phyloP scores from a whole-genome alignment of 2,329 filamentous ascomycete genomes.

The Nigrospora oryzae region DNA sequence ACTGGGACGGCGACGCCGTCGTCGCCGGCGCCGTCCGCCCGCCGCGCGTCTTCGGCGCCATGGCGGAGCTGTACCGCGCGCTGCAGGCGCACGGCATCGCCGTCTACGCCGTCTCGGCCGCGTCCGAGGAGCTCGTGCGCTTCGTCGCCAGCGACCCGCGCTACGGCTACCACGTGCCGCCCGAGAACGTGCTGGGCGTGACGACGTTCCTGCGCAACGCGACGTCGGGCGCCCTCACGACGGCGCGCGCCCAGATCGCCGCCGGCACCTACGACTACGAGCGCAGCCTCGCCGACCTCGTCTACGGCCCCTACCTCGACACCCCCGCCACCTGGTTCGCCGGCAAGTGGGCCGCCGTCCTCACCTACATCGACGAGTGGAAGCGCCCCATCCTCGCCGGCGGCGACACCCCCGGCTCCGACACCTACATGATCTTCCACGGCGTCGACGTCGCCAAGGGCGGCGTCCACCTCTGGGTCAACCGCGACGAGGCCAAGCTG shows the following conservation, averaged over 20 bases:
- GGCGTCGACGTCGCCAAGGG: slow-evolving; percentile 31
- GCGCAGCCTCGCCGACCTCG: slow-evolving; percentile 26
- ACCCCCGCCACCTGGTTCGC: slow-evolving; percentile 33
- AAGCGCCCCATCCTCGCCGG: slow-evolving; percentile 30
- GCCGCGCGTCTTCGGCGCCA: slow-evolving; percentile 28
- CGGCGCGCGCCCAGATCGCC: slow-evolving; percentile 28
- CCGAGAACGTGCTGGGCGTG: slow-evolving; percentile 35
- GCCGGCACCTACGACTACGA: slow-evolving; percentile 24
- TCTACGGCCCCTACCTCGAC: slow-evolving; percentile 31
- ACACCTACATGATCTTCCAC: slow-evolving; percentile 35
- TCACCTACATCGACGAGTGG: slow-evolving; percentile 33
- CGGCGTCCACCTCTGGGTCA: slow-evolving; percentile 32
- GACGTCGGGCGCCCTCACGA: slow-evolving; percentile 19
- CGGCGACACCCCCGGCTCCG: slow-evolving; percentile 33
- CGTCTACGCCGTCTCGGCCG: slow-evolving; percentile 32
- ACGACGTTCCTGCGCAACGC: slow-evolving; percentile 25
- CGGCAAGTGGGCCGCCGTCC: slow-evolving; percentile 33
- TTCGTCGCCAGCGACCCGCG: slow-evolving; percentile 34
- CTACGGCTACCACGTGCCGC: slow-evolving; percentile 35
- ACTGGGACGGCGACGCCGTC: slow-evolving; percentile 21
- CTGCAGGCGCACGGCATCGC: slow-evolving; percentile 33
- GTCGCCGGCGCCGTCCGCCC: slow-evolving; percentile 19
- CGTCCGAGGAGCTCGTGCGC: slow-evolving; percentile 34
- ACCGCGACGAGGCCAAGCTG: slow-evolving; percentile 25
- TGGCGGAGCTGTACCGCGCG: slow-evolving; percentile 32